Evolutionary conservation across 1,284 basidiomycete genomes (phyloP).

Genomic region (Fomitopsis pinicola): DNA sequence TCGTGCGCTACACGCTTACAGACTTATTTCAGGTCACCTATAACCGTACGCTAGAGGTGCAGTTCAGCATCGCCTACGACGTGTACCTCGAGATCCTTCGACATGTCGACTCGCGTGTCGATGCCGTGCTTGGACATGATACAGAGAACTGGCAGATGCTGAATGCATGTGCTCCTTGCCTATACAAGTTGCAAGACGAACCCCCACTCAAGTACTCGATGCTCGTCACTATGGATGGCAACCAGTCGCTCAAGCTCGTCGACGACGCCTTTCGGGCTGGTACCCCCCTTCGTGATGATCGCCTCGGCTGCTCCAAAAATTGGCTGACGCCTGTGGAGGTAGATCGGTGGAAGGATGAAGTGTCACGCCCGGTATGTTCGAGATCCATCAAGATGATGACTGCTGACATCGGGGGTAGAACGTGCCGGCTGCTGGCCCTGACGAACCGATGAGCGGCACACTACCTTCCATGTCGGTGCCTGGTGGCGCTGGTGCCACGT

Average conservation of each 20-base stretch:
- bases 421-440: not conserved
- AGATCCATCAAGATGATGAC: not conserved
- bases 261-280: conserved; percentile 7
- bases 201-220: conserved; percentile 11
- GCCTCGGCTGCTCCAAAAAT: conserved; percentile 5
- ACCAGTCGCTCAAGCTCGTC: conserved; percentile 28
- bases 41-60: not conserved
- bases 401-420: not conserved
- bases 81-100: conserved; percentile 24
- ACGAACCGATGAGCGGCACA: too few relatives aligned
- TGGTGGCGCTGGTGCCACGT: too few relatives aligned
- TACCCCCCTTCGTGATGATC: conserved; percentile 9
- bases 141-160: conserved; percentile 19
- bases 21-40: conserved; percentile 2
- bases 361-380: not conserved
- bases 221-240: conserved; percentile 27
- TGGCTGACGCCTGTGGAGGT: conserved; percentile 17
- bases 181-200: conserved; percentile 24
- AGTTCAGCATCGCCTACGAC: conserved; percentile 26
- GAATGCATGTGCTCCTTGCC: conserved; percentile 26
- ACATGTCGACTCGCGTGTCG: conserved; percentile 15
- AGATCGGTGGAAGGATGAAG: conserved; percentile 19
- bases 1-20: not conserved
- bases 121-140: conserved; percentile 15
- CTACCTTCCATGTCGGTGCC: too few relatives aligned